A percentile compares a stretch with the other conserved stretches of the same genome.
phyloP scores from a whole-genome alignment of 2,329 filamentous ascomycete genomes.

The Pestalotiopsis sp. region DNA sequence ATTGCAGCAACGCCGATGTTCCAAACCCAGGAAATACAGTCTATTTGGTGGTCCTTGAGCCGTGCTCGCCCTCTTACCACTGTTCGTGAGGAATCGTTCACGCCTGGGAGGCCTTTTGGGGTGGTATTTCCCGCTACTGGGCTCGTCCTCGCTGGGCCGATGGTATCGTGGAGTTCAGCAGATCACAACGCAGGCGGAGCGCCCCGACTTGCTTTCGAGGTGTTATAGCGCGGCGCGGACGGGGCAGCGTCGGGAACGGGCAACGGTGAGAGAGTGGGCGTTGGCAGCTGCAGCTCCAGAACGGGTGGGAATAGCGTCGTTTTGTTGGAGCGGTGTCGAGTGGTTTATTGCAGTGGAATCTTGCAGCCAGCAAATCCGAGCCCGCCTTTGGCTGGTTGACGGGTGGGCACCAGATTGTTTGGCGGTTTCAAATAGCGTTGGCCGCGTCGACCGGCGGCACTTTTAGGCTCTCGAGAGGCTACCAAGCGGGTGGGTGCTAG shows the following conservation, averaged over 20 bases:
- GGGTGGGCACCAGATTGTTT: slow-evolving; percentile 10
- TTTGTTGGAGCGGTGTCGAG: slow-evolving; percentile 4
- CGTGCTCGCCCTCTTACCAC: neutral
- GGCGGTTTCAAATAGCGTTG: slow-evolving; percentile 27
- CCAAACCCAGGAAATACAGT: neutral
- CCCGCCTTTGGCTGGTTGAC: neutral
- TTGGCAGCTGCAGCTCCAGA: slow-evolving; percentile 5
- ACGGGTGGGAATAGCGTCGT: slow-evolving; percentile 12
- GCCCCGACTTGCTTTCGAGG: neutral
- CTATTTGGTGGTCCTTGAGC: neutral
- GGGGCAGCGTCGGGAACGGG: neutral
- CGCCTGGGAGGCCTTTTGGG: neutral
- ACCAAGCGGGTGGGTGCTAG: slow-evolving; percentile 2
- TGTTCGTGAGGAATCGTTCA: neutral
- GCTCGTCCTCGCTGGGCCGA: neutral
- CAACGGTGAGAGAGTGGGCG: slow-evolving; percentile 3
- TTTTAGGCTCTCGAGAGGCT: slow-evolving; percentile 5
- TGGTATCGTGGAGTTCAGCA: neutral
- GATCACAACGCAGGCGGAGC: slow-evolving; percentile 5
- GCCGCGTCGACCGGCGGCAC: slow-evolving; percentile 19
- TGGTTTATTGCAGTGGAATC: slow-evolving; percentile 3
- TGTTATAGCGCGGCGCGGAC: slow-evolving; percentile 1
- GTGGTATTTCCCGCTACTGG: neutral
- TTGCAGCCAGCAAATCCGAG: slow-evolving; percentile 3
- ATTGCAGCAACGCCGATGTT: neutral